Percentiles rank a stretch among this genome's conserved stretches.
These are phyloP conservation scores for Heliamphora pulchella DNA, from an alignment of 179 eudicot species.

Conservation along the genomic window DNA sequence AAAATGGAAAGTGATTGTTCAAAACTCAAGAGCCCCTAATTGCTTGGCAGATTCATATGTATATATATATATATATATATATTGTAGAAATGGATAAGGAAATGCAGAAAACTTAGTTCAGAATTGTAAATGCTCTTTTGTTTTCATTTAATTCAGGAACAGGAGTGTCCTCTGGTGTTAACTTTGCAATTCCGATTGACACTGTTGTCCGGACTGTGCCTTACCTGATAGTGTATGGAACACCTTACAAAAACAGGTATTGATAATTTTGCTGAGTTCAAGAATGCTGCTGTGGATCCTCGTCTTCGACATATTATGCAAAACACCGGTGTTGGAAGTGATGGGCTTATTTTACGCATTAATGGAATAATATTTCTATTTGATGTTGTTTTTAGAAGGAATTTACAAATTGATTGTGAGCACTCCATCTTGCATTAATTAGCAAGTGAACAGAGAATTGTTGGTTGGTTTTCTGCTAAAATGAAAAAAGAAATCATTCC, in stretches of 20 bases:
- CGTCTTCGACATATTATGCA: background rate
- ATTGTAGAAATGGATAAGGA: too few relatives aligned
- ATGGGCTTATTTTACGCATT: background rate
- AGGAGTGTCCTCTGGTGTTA: slow-evolving; percentile 81
- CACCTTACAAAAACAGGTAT: slow-evolving; percentile 64
- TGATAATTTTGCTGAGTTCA: slow-evolving; percentile 19
- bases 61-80: too few relatives aligned
- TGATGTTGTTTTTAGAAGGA: background rate
- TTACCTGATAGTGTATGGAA: slow-evolving; percentile 72
- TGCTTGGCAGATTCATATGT: too few relatives aligned
- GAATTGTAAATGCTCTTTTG: background rate
- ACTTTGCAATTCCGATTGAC: slow-evolving; percentile 87
- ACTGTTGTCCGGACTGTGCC: slow-evolving; percentile 68
- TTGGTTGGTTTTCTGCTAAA: too few relatives aligned
- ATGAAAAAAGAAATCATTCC: too few relatives aligned
- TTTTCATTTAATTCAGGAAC: slow-evolving; percentile 45
- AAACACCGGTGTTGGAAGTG: background rate
- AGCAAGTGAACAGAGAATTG: too few relatives aligned
- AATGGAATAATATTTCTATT: background rate
- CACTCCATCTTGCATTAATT: too few relatives aligned
- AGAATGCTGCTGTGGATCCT: background rate
- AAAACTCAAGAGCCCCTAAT: too few relatives aligned
- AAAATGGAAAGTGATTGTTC: too few relatives aligned
- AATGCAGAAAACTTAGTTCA: background rate
- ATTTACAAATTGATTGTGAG: background rate